Evolutionary conservation across 805 yeast species (phyloP).

Genomic region (Priceomyces melissophilus): DNA sequence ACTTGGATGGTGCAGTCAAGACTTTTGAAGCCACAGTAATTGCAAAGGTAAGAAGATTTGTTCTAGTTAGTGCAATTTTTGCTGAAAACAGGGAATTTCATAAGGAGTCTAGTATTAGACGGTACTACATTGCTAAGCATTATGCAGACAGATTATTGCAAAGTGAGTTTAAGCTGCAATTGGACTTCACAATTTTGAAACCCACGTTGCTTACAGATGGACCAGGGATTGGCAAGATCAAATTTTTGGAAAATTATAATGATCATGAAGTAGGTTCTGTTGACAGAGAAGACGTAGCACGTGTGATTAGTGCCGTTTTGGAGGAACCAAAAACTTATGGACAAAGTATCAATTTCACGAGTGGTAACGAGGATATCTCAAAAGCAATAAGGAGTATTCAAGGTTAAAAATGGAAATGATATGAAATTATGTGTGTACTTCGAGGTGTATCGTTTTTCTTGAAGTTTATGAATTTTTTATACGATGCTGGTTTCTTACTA

Average conservation of each 20-base stretch:
- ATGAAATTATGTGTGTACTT: too few relatives aligned
- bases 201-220: conserved; percentile 48
- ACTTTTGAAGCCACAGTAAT: conserved; percentile 51
- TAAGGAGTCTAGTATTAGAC: conserved; percentile 32
- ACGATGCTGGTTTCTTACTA: neutral
- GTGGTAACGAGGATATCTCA: conserved; percentile 5
- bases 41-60: conserved; percentile 42
- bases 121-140: conserved; percentile 59
- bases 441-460: too few relatives aligned
- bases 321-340: conserved; percentile 34
- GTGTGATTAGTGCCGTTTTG: conserved; percentile 36
- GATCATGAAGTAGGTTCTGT: conserved; percentile 23
- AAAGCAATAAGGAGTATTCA: neutral
- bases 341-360: conserved; percentile 34
- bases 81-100: conserved; percentile 50
- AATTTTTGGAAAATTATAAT: conserved; percentile 20
- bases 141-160: conserved; percentile 51
- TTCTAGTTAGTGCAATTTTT: conserved; percentile 55
- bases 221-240: conserved; percentile 42
- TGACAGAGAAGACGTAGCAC: conserved; percentile 57
- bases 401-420: too few relatives aligned
- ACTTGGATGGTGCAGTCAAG: conserved; percentile 59
- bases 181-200: conserved; percentile 55
- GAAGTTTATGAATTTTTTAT: neutral
- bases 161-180: conserved; percentile 31